Percentiles rank a stretch among this genome's conserved stretches.
phyloP scores from a whole-genome alignment of 1,284 basidiomycete genomes.

The Sporisorium sorghi region DNA sequence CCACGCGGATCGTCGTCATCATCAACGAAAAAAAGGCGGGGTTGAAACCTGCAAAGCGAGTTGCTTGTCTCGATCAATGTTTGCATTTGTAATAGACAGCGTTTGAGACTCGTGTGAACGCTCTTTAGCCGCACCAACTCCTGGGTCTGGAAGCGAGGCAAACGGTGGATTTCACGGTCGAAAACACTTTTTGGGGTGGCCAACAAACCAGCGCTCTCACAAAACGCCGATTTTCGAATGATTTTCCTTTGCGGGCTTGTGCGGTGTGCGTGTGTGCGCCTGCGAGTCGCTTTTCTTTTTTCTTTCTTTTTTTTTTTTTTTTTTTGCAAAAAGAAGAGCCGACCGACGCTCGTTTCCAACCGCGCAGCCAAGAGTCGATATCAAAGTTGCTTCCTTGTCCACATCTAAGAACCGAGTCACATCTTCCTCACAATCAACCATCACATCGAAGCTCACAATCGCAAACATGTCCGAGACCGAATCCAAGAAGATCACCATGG shows the following conservation, averaged over 20 bases:
- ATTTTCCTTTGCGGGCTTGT: not conserved
- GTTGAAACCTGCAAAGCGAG: not conserved
- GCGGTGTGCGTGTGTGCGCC: not conserved
- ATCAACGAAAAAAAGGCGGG: not conserved
- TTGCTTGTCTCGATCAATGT: not conserved
- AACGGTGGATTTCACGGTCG: slow-evolving; percentile 9
- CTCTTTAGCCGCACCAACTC: not conserved
- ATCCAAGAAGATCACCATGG: slow-evolving; percentile 64
- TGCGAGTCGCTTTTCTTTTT: not conserved
- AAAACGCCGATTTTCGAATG: slow-evolving; percentile 10
- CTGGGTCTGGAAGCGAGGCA: not conserved
- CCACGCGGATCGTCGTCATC: not conserved
- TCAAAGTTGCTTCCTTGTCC: not conserved
- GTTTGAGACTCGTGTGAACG: not conserved
- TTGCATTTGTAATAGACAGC: slow-evolving; percentile 7
- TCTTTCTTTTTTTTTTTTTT: no score
- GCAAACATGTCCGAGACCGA: slow-evolving; percentile 19
- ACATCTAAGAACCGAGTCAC: not conserved
- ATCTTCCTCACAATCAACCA: not conserved
- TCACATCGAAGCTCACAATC: not conserved
- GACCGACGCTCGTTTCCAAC: slow-evolving; percentile 2
- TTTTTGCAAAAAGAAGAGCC: no score
- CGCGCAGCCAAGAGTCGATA: not conserved
- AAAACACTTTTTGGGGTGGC: not conserved
- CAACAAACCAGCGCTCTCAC: not conserved